These are phyloP conservation scores for Scenedesmus sp. DNA, from an alignment of 163 green algal species.

Conservation along the genomic window DNA sequence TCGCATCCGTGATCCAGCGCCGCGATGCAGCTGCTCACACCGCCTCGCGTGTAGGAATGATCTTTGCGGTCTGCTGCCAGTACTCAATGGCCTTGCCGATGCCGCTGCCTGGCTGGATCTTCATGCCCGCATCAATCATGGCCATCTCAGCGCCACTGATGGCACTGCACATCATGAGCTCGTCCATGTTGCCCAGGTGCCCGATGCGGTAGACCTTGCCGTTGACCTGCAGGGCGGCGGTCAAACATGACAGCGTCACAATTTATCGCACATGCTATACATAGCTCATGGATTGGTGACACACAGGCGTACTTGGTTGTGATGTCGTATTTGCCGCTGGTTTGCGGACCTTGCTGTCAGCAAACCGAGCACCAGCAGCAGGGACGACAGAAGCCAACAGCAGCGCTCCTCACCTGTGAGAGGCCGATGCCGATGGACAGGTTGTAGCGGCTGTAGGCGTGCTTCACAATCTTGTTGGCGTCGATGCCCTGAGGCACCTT, in stretches of 20 bases:
- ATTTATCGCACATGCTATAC: too few relatives aligned
- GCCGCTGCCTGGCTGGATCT: conserved; percentile 83
- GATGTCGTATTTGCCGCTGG: too few relatives aligned
- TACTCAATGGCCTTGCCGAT: conserved; percentile 77
- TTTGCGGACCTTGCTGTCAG: too few relatives aligned
- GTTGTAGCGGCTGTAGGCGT: conserved; percentile 95
- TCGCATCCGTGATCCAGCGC: too few relatives aligned
- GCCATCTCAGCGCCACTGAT: conserved; percentile 95
- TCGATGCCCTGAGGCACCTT: conserved; percentile 92
- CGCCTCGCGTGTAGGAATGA: conserved; percentile 87
- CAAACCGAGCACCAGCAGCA: background rate
- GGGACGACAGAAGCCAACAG: too few relatives aligned
- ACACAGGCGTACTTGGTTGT: too few relatives aligned
- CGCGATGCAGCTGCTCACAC: background rate
- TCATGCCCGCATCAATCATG: conserved; percentile 88
- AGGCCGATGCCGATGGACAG: conserved; percentile 95
- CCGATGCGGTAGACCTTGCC: conserved; percentile 96
- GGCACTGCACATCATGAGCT: conserved; percentile 93
- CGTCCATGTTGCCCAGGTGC: conserved; percentile 98
- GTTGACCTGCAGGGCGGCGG: conserved; percentile 57
- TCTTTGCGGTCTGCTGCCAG: conserved; percentile 75
- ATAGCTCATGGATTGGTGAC: too few relatives aligned
- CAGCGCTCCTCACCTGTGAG: conserved; percentile 71
- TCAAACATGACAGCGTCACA: background rate
- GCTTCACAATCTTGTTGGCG: conserved; percentile 91